A percentile compares a stretch with the other conserved stretches of the same genome.
Conservation (phyloP, 371 early-diverging fungal genomes). For the Smittium culicis region DNA sequence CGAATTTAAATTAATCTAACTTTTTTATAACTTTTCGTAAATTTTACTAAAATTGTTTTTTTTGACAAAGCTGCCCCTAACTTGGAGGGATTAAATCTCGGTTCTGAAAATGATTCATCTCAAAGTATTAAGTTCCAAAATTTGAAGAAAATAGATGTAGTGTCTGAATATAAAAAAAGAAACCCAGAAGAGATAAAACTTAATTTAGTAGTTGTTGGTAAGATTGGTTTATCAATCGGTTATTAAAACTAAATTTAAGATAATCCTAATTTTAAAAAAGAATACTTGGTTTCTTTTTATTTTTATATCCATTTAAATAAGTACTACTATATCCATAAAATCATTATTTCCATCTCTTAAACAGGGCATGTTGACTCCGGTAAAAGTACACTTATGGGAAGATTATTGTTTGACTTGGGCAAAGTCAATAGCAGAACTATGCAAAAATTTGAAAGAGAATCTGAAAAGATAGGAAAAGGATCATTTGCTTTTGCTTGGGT, state of each 20-base stretch:
- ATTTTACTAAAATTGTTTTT: too few species aligned
- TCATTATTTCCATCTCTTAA: slow-evolving; percentile 27
- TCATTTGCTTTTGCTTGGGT: slow-evolving; percentile 95
- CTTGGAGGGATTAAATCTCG: too few species aligned
- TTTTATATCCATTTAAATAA: too few species aligned
- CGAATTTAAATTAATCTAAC: too few species aligned
- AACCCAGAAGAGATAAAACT: slow-evolving; percentile 48
- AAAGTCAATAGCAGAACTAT: slow-evolving; percentile 81
- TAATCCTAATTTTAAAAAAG: not conserved
- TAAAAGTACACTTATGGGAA: slow-evolving; percentile 97
- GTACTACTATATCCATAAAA: slow-evolving; percentile 34
- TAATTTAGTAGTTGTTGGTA: slow-evolving; percentile 69
- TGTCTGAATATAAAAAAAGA: slow-evolving; percentile 58
- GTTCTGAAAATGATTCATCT: too few species aligned
- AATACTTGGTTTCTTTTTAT: not conserved
- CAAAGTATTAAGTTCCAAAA: too few species aligned
- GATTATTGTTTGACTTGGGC: slow-evolving; percentile 74
- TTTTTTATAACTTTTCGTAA: too few species aligned
- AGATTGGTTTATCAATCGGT: not conserved
- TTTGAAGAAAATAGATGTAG: slow-evolving; percentile 47
- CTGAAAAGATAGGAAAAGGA: slow-evolving; percentile 79
- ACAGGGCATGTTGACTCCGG: slow-evolving; percentile 96
- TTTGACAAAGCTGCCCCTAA: too few species aligned
- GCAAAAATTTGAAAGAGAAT: slow-evolving; percentile 83
- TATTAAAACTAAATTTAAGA: not conserved